These are phyloP conservation scores for Melampsora larici-populina DNA, from an alignment of 1,284 basidiomycete species.

Conservation along the genomic window DNA sequence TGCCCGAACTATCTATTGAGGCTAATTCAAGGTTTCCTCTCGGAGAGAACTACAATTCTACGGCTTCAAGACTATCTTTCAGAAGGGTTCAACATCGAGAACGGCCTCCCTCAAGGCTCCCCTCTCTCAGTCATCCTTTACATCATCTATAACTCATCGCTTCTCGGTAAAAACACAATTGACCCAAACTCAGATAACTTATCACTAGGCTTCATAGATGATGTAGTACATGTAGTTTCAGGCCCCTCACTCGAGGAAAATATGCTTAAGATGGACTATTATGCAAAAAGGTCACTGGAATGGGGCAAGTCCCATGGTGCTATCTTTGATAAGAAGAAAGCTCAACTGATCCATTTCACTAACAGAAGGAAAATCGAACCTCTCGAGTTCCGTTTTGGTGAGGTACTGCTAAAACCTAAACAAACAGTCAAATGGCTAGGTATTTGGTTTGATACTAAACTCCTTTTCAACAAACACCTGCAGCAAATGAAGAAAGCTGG, in stretches of 20 bases:
- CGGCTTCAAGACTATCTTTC: not conserved
- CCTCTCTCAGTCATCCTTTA: not conserved
- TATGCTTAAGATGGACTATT: not conserved
- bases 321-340: conserved; percentile 19
- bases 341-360: conserved; percentile 1
- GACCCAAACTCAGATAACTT: not conserved
- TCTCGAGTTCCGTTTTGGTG: not conserved
- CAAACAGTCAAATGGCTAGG: conserved; percentile 1
- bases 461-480: conserved; percentile 2
- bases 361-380: not conserved
- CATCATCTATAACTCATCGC: conserved; percentile 19
- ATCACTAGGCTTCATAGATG: conserved; percentile 18
- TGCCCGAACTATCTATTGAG: not conserved
- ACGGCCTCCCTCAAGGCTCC: conserved; percentile 15
- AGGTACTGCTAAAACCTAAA: not conserved
- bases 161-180: not conserved
- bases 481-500: not conserved
- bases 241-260: not conserved
- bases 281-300: not conserved
- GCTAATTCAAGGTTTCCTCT: not conserved
- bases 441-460: not conserved
- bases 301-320: not conserved
- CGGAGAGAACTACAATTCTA: not conserved
- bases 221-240: conserved; percentile 15
- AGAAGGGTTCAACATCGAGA: not conserved